phyloP scores from a whole-genome alignment of 441 rosid species.

The Rhodomyrtus psidioides region DNA sequence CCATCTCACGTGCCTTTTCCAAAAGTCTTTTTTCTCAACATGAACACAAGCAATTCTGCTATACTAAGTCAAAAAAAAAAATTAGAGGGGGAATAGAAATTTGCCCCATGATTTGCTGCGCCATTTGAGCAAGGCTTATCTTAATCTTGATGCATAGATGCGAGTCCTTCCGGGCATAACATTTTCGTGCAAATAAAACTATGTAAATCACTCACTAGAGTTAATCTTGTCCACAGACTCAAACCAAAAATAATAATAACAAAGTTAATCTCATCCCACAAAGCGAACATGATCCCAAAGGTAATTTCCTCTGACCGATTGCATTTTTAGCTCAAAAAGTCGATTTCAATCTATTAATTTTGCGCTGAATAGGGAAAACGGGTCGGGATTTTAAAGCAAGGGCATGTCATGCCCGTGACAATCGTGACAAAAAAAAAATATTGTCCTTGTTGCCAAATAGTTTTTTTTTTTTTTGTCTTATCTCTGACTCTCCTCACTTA shows the following conservation, averaged over 20 bases:
- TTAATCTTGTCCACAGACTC: not conserved
- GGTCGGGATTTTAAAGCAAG: not conserved
- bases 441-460: not conserved
- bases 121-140: not conserved
- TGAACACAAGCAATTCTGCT: not conserved
- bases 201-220: not conserved
- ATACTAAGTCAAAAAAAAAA: not conserved
- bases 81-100: not conserved
- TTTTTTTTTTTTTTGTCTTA: too few species aligned
- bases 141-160: not conserved
- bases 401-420: not conserved
- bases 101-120: not conserved
- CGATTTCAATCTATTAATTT: not conserved
- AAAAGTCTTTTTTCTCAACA: not conserved
- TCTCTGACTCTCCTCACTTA: too few species aligned
- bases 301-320: not conserved
- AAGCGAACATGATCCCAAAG: not conserved
- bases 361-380: not conserved
- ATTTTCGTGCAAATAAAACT: not conserved
- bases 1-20: not conserved
- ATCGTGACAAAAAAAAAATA: not conserved
- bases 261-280: not conserved
- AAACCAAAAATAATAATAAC: too few species aligned
- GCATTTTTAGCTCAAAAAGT: not conserved
- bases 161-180: not conserved